Percentiles rank a stretch among this genome's conserved stretches.
phyloP scores from a whole-genome alignment of 2,329 filamentous ascomycete species.

The Microsporum canis region DNA sequence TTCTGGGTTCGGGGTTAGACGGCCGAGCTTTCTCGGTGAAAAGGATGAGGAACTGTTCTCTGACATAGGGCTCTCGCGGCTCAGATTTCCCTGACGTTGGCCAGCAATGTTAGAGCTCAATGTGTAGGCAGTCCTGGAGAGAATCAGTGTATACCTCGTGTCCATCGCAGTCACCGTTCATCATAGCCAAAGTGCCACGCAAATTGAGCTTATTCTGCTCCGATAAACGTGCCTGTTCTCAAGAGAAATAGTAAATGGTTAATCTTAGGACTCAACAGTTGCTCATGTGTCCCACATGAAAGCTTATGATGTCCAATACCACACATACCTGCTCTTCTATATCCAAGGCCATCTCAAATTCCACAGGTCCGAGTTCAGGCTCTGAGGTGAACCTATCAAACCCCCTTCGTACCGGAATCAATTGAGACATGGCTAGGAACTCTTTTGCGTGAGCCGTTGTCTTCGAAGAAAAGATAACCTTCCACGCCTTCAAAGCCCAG shows the following conservation, averaged over 20 bases:
- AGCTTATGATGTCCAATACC: no score
- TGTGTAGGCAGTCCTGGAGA: not conserved
- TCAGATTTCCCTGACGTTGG: not conserved
- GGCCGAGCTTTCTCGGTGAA: not conserved
- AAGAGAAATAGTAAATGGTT: not conserved
- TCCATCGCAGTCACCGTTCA: not conserved
- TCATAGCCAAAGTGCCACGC: not conserved
- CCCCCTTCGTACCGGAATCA: not conserved
- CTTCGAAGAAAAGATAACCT: not conserved
- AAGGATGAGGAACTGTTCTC: not conserved
- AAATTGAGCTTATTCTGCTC: not conserved
- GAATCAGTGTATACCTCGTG: not conserved
- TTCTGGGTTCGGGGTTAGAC: not conserved
- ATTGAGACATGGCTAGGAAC: not conserved
- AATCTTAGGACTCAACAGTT: not conserved
- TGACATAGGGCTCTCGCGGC: not conserved
- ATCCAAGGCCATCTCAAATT: slow-evolving; percentile 14
- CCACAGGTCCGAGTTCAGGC: slow-evolving; percentile 8
- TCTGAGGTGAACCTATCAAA: not conserved
- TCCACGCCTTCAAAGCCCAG: no score
- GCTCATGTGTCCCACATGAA: not conserved
- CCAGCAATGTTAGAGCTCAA: not conserved
- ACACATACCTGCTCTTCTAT: slow-evolving; percentile 11
- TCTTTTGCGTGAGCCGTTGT: not conserved
- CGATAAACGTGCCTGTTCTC: not conserved